These are phyloP conservation scores for Pneumocystis oryctolagi DNA, from an alignment of 1,139 yeast species.

Conservation along the genomic window DNA sequence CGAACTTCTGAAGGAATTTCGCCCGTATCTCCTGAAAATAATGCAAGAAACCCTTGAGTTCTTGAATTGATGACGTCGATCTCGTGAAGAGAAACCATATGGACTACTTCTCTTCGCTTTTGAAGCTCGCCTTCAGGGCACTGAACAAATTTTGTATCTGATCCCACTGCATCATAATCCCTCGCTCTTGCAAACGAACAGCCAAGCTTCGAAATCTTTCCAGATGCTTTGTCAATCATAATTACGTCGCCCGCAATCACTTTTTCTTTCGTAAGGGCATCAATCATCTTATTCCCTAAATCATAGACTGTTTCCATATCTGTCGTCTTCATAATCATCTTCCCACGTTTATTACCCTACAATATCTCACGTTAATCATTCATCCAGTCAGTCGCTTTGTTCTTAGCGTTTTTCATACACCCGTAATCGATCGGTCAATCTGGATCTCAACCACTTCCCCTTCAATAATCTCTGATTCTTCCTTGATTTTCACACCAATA, in stretches of 20 bases:
- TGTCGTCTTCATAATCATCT: conserved; percentile 89
- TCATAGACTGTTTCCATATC: conserved; percentile 99
- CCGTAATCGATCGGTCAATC: conserved; percentile 88
- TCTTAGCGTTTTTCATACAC: conserved; percentile 27
- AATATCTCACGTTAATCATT: neutral
- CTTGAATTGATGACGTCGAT: conserved; percentile 96
- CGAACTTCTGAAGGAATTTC: conserved; percentile 92
- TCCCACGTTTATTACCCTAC: conserved; percentile 88
- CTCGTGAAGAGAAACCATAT: conserved; percentile 91
- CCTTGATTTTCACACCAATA: conserved; percentile 88
- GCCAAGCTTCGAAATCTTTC: conserved; percentile 85
- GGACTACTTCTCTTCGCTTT: conserved; percentile 86
- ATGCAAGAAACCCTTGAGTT: conserved; percentile 92
- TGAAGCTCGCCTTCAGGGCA: conserved; percentile 98
- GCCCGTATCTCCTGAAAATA: conserved; percentile 95
- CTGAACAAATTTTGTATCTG: conserved; percentile 92
- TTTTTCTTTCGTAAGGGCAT: conserved; percentile 84
- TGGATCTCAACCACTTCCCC: conserved; percentile 98
- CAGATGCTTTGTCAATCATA: conserved; percentile 88
- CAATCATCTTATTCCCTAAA: conserved; percentile 94
- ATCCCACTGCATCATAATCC: conserved; percentile 99
- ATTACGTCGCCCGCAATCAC: conserved; percentile 96
- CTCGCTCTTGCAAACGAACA: conserved; percentile 90
- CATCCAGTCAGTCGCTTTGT: neutral
- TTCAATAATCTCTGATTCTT: conserved; percentile 91